Evolutionary conservation across 2,329 filamentous ascomycete genomes (phyloP), one percentile per base, ranked within the genome.

Genomic region (Arthrobotrys conoides): DNA sequence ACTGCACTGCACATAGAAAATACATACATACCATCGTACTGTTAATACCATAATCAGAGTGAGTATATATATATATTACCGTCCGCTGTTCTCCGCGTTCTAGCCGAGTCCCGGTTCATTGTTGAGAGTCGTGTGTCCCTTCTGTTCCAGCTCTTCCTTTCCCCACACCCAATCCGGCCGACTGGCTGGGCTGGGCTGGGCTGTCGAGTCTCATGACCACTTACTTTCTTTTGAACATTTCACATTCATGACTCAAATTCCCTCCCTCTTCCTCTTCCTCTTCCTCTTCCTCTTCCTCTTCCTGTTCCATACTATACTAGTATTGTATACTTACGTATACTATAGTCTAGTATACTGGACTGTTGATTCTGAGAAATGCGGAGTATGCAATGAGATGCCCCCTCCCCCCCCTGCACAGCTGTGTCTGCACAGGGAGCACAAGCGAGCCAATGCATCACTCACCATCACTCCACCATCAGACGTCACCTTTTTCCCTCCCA

Each of bases 391-490:
- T 36, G 33, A 8, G 27, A 30, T 30, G 27, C 46, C 46, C 46
- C n/a, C n/a, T n/a, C n/a, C n/a, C n/a, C n/a, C n/a, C n/a, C n/a
- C n/a, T n/a, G n/a, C n/a, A n/a, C n/a, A n/a, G n/a, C n/a, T n/a
- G n/a, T n/a, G n/a, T n/a, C 22, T 51, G 48, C 22, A 8, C 44
- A 20, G 24, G 53, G 6, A 4, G 30, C 22, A 63, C 57, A 63
- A 59, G 30, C 48, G 18, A 51, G 53, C 53, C 16, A 59, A 30
- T 33, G 51, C 27, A 30, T 3, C 8, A 24, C 16, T 22, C 22
- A n/a, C 30, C 53, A 64, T 75, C 71, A 75, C 71, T 75, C 71
- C 71, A 75, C 71, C 53, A 68, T 75, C 71, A 75, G 63, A 75
- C 71, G 53, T 75, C 71, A 75, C 69, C 14, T 24, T 41, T 41